Evolutionary conservation across 2,329 filamentous ascomycete genomes (phyloP).

Genomic region (Zasmidium cellare): DNA sequence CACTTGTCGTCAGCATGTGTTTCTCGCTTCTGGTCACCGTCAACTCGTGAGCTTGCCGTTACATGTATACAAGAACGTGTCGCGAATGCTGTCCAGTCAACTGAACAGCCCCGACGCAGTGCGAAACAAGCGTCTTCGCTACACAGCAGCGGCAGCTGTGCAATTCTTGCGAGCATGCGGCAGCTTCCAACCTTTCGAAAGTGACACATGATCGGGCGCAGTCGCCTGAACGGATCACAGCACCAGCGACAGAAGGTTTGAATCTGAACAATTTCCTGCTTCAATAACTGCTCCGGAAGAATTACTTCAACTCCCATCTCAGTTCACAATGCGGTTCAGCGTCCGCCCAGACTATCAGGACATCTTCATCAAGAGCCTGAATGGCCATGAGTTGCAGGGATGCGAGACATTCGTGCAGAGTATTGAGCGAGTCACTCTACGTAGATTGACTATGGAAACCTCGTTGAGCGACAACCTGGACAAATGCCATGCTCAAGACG

Average conservation of each 20-base stretch:
- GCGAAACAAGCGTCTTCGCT: background rate
- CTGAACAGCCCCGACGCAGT: background rate
- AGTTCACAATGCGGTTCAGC: too few relatives aligned
- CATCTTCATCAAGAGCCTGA: background rate
- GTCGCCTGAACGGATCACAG: too few relatives aligned
- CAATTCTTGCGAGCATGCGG: background rate
- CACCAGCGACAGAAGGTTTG: too few relatives aligned
- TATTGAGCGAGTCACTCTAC: constrained; percentile 6
- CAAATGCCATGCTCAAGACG: constrained; percentile 13
- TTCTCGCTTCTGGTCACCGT: too few relatives aligned
- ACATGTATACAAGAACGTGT: too few relatives aligned
- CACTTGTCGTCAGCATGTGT: too few relatives aligned
- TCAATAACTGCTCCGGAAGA: too few relatives aligned
- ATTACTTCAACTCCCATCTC: too few relatives aligned
- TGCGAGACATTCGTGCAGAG: background rate
- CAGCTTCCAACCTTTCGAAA: background rate
- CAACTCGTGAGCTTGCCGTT: too few relatives aligned
- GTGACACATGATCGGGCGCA: too few relatives aligned
- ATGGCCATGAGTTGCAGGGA: background rate
- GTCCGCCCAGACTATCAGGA: background rate
- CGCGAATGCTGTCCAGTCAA: background rate
- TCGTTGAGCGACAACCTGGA: constrained; percentile 8
- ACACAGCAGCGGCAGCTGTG: too few relatives aligned
- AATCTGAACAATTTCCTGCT: too few relatives aligned
- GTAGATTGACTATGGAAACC: constrained; percentile 9